These are phyloP conservation scores for Gorgonomyces haynaldii DNA, from an alignment of 192 early-diverging fungal species.

Conservation along the genomic window DNA sequence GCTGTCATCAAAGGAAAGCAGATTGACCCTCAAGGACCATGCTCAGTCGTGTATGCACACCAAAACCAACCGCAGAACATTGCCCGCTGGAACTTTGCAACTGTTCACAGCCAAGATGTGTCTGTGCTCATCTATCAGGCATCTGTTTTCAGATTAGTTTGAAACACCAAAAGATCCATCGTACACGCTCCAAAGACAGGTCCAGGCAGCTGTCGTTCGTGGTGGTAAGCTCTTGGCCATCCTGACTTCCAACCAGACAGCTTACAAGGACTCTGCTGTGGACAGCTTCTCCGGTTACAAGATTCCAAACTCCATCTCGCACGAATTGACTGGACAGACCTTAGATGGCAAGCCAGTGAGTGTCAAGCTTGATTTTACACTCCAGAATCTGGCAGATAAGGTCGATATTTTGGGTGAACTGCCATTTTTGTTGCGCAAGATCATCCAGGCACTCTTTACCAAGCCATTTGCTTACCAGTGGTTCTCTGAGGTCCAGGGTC, in stretches of 20 bases:
- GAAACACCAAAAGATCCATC: constrained; percentile 55
- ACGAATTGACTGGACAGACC: constrained; percentile 72
- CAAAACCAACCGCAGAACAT: constrained; percentile 77
- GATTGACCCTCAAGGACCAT: too few relatives aligned
- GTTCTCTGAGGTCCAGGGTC: too few relatives aligned
- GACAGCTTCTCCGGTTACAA: constrained; percentile 79
- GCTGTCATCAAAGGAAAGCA: too few relatives aligned
- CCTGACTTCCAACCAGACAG: constrained; percentile 59
- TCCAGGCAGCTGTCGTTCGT: constrained; percentile 61
- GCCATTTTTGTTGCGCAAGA: constrained; percentile 77
- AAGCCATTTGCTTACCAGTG: constrained; percentile 93
- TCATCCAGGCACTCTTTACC: constrained; percentile 86
- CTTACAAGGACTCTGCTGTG: constrained; percentile 46
- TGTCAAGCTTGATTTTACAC: constrained; percentile 51
- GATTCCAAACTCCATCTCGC: constrained; percentile 58
- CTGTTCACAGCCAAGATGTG: constrained; percentile 59
- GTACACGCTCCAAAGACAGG: constrained; percentile 27
- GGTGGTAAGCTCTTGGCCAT: constrained; percentile 59
- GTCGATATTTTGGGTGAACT: constrained; percentile 86
- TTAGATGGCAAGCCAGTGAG: constrained; percentile 52
- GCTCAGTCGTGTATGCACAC: too few relatives aligned
- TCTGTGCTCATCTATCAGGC: constrained; percentile 45
- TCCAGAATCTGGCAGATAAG: constrained; percentile 57
- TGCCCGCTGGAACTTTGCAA: constrained; percentile 75
- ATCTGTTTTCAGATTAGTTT: constrained; percentile 34